Percentiles rank a stretch among this genome's conserved stretches.
phyloP scores from a whole-genome alignment of 1,284 basidiomycete species.

The Cutaneotrichosporon arboriforme region DNA sequence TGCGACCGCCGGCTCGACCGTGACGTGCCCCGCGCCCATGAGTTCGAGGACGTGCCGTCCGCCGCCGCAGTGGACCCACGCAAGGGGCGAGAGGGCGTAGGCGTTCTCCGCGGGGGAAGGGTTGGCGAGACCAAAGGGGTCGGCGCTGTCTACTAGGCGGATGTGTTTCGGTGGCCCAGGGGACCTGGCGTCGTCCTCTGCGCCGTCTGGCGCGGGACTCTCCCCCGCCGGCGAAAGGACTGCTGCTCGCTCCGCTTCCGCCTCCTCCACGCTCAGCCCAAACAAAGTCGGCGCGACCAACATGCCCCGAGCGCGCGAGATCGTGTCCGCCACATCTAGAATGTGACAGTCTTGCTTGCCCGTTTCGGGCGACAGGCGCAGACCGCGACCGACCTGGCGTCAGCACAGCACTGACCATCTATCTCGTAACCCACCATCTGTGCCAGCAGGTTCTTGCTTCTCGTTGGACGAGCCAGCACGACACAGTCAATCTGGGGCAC shows the following conservation, averaged over 20 bases:
- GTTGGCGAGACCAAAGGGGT: conserved; percentile 14
- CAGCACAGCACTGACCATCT: background rate
- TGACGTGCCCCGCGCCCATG: conserved; percentile 64
- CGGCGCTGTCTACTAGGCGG: conserved; percentile 1
- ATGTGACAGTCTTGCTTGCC: conserved; percentile 81
- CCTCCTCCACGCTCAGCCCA: conserved; percentile 69
- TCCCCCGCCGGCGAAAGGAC: too few relatives aligned
- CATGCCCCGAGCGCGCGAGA: conserved; percentile 63
- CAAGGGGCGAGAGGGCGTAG: background rate
- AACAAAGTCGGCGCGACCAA: conserved; percentile 78
- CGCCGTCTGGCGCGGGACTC: background rate
- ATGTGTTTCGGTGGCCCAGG: background rate
- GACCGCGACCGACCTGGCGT: conserved; percentile 78
- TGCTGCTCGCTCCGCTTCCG: conserved; percentile 43
- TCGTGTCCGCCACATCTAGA: conserved; percentile 85
- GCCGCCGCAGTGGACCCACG: conserved; percentile 68
- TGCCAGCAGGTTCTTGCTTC: conserved; percentile 79
- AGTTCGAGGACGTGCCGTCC: conserved; percentile 73
- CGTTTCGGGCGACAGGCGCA: conserved; percentile 74
- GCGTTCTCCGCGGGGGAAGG: background rate
- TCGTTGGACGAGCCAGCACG: conserved; percentile 76
- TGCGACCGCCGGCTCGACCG: conserved; percentile 53
- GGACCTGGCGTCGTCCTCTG: background rate
- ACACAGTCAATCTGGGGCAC: conserved; percentile 79
- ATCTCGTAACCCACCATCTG: conserved; percentile 78